Base-by-base conservation (phyloP, 192 early-diverging fungal species). In the Backusella westeae region DNA sequence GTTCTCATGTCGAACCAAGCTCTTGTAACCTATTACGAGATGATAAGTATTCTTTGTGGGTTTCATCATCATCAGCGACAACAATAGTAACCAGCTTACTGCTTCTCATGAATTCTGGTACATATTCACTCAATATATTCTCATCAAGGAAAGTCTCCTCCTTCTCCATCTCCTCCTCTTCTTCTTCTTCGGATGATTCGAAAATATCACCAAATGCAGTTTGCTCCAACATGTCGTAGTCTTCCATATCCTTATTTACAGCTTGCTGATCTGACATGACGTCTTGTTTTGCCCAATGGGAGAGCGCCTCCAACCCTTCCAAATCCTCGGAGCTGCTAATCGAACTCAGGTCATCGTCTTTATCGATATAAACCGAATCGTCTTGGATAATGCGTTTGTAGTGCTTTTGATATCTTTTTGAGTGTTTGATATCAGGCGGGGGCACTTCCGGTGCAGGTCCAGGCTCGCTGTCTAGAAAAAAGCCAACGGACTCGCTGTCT, bases 281-380 rank as follows among this genome's bases (percentile, higher is more conserved):
- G 26, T 41, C 68, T 12, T 69, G 34, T 1, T 38, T 38, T 41
- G 19, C 35, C 68, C 68, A 69, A 69, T 69, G 68, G 4, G 34
- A 38, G 21, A 69, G 35, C n/a, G 68, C 68, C 17, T 41, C 68
- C 10, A 69, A 41, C 4, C 34, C 38, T 41, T 38, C 38, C n/a
- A 69, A 21, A 41, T 69, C 68, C 35, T 69, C 68, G 21, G 35
- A 39, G 23, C 68, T 69, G 39, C 68, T 69, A 69, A 69, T 36
- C 4, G 68, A 69, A 21, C 35, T 23, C 38, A 23, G 38, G n/a
- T 69, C 36, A 36, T 63, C 56, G 21, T 69, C 68, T 21, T 23
- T 69, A 39, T 69, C 68, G 14, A 69, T 69, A 41, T 36, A 36
- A 26, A 69, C 34, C 10, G 68, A 69, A 14, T 69, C 68, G 2